Percentiles rank a stretch among this genome's conserved stretches.
phyloP scores from a whole-genome alignment of 140 eudicot species.

The Flaveria floridana region DNA sequence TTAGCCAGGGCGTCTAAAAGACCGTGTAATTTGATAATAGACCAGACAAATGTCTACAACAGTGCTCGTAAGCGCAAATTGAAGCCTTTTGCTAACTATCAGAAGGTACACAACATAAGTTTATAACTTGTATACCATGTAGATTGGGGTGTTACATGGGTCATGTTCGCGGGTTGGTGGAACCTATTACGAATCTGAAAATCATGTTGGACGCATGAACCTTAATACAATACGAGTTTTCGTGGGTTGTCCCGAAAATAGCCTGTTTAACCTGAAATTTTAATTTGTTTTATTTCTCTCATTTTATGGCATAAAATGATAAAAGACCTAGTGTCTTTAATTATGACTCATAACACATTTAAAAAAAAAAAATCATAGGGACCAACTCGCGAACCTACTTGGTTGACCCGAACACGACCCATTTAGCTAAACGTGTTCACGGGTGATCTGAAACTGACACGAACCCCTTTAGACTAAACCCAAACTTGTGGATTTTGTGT shows the following conservation, averaged over 20 bases:
- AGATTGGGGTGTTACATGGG: neutral
- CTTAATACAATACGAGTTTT: neutral
- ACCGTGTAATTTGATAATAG: slow-evolving; percentile 65
- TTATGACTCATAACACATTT: neutral
- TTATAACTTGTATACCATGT: slow-evolving; percentile 6
- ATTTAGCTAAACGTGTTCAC: neutral
- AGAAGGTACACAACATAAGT: slow-evolving; percentile 42
- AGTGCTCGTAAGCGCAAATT: slow-evolving; percentile 66
- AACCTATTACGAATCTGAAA: no score
- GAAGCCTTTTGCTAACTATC: slow-evolving; percentile 58
- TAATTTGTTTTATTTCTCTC: no score
- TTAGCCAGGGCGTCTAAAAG: slow-evolving; percentile 56
- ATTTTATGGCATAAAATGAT: neutral
- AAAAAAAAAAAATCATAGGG: neutral
- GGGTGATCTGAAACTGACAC: neutral
- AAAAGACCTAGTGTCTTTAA: neutral
- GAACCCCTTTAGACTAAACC: neutral
- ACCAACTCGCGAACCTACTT: neutral
- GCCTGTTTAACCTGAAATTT: no score
- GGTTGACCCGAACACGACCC: neutral
- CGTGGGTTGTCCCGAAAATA: neutral
- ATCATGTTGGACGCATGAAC: neutral
- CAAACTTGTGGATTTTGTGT: neutral
- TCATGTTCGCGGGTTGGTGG: neutral
- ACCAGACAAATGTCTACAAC: slow-evolving; percentile 73